These are phyloP conservation scores for Pythium folliculosum DNA, from an alignment of 352 stramenopile genomes.

Conservation along the genomic window DNA sequence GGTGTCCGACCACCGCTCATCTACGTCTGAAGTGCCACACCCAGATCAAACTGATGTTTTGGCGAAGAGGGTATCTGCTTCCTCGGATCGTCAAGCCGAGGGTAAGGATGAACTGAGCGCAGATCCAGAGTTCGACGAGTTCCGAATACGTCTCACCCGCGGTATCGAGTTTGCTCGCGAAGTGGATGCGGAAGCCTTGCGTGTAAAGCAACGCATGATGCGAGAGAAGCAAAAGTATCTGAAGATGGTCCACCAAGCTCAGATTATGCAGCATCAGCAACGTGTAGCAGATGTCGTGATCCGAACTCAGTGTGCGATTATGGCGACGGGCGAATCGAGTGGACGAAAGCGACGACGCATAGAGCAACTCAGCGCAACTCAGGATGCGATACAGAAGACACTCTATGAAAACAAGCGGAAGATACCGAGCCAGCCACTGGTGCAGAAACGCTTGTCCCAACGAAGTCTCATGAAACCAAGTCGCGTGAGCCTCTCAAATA, in stretches of 20 bases:
- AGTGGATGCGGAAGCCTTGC: slow-evolving; percentile 40
- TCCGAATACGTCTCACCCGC: slow-evolving; percentile 68
- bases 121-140: slow-evolving; percentile 43
- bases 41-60: neutral
- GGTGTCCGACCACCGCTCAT: neutral
- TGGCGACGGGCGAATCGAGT: slow-evolving; percentile 41
- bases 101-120: neutral
- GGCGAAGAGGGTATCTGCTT: no score
- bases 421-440: neutral
- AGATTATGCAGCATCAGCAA: slow-evolving; percentile 59
- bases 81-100: neutral
- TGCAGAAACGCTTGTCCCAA: neutral
- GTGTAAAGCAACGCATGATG: slow-evolving; percentile 35
- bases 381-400: slow-evolving; percentile 38
- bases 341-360: slow-evolving; percentile 42
- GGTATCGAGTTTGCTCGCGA: slow-evolving; percentile 46
- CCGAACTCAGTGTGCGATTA: slow-evolving; percentile 54
- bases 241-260: slow-evolving; percentile 35
- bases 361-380: slow-evolving; percentile 44
- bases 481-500: neutral
- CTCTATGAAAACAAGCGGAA: slow-evolving; percentile 1
- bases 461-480: no score
- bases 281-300: slow-evolving; percentile 62
- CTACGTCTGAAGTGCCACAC: neutral
- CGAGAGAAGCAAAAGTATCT: slow-evolving; percentile 56